Evolutionary conservation across 2,329 filamentous ascomycete genomes (phyloP).

Genomic region (Ilyonectria mors-panacis): DNA sequence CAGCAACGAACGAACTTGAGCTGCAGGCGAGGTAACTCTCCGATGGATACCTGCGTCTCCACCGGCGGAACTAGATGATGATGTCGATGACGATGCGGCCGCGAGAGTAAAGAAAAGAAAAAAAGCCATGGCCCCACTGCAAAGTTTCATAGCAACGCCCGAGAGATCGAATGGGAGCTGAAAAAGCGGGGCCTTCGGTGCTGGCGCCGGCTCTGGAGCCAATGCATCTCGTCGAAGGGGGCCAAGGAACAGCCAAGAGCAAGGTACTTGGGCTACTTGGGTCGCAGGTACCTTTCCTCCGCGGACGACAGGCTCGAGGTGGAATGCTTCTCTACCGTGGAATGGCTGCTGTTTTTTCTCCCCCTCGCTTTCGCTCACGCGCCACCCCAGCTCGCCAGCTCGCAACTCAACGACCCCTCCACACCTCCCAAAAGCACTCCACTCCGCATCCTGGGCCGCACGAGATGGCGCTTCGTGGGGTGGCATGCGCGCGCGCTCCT

Average conservation of each 20-base stretch:
- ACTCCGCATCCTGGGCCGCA: slow-evolving; percentile 10
- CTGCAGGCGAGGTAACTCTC: slow-evolving; percentile 12
- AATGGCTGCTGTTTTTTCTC: not conserved
- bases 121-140: slow-evolving; percentile 17
- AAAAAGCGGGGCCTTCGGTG: slow-evolving; percentile 3
- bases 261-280: slow-evolving; percentile 15
- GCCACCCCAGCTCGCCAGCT: slow-evolving; percentile 2
- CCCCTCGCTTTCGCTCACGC: slow-evolving; percentile 25
- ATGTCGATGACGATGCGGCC: slow-evolving; percentile 8
- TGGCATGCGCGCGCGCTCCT: slow-evolving; percentile 6
- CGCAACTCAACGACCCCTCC: slow-evolving; percentile 1
- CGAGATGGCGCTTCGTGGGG: slow-evolving; percentile 9
- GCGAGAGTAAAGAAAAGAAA: slow-evolving; percentile 7
- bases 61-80: not conserved
- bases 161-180: not conserved
- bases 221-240: not conserved
- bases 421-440: slow-evolving; percentile 4
- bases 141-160: slow-evolving; percentile 16
- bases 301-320: not conserved
- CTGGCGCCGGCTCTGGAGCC: not conserved
- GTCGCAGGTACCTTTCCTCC: slow-evolving; percentile 14
- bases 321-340: slow-evolving; percentile 19
- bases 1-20: not conserved
- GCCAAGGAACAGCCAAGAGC: not conserved
- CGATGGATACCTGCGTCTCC: not conserved